These are phyloP conservation scores for Xerocomus spinulosus DNA, from an alignment of 768 basidiomycete species.

Conservation along the genomic window DNA sequence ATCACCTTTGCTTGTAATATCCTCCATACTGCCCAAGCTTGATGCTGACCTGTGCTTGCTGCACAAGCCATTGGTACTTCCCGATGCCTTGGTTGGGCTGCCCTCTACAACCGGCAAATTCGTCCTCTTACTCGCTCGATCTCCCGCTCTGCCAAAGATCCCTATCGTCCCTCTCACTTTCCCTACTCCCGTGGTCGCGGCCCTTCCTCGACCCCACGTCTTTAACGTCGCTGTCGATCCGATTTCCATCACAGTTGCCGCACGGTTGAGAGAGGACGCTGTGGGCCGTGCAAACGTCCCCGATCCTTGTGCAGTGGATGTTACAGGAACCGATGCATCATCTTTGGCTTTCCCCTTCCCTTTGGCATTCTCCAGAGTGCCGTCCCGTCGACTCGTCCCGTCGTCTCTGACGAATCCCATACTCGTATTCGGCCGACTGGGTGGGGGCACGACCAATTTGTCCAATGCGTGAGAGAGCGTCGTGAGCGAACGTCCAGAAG, in stretches of 20 bases:
- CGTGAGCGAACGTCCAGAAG: constrained; percentile 44
- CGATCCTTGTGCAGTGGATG: background rate
- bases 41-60: background rate
- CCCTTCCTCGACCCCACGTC: constrained; percentile 5
- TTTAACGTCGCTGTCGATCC: constrained; percentile 3
- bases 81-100: constrained; percentile 43
- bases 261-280: constrained; percentile 28
- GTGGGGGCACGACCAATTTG: constrained; percentile 63
- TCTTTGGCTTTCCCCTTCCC: constrained; percentile 23
- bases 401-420: constrained; percentile 53
- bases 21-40: background rate
- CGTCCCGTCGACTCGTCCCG: constrained; percentile 1
- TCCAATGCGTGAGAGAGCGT: constrained; percentile 66
- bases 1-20: constrained; percentile 3
- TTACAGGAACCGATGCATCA: constrained; percentile 15
- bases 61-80: background rate
- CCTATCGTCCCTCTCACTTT: constrained; percentile 12
- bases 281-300: constrained; percentile 27
- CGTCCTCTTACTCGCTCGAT: constrained; percentile 41
- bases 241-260: constrained; percentile 13
- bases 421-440: constrained; percentile 62
- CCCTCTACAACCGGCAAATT: constrained; percentile 41
- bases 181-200: background rate
- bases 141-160: constrained; percentile 21
- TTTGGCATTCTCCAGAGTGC: constrained; percentile 1